These are phyloP conservation scores for Colletotrichum sublineola DNA, from an alignment of 2,329 filamentous ascomycete species.

Conservation along the genomic window DNA sequence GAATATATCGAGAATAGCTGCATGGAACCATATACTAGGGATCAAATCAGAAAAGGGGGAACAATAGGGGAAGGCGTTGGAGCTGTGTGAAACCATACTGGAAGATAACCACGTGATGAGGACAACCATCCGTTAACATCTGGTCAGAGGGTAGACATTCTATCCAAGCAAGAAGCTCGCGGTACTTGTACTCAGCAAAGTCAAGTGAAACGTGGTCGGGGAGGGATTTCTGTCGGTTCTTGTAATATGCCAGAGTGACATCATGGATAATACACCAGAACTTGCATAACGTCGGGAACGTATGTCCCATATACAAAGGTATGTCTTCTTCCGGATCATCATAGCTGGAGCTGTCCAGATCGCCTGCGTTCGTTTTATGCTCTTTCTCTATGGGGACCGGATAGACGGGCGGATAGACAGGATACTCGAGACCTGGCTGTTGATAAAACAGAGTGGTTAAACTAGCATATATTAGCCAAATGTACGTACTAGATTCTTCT, in stretches of 20 bases:
- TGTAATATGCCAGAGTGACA: slow-evolving; percentile 48
- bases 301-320: slow-evolving; percentile 45
- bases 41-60: neutral
- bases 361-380: neutral
- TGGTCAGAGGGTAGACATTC: slow-evolving; percentile 49
- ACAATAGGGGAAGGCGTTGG: neutral
- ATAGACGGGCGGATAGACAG: slow-evolving; percentile 31
- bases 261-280: slow-evolving; percentile 56
- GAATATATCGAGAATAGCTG: slow-evolving; percentile 55
- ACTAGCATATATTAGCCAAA: slow-evolving; percentile 41
- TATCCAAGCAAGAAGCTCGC: slow-evolving; percentile 55
- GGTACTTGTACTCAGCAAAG: slow-evolving; percentile 55
- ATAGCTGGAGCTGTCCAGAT: neutral
- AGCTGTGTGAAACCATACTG: slow-evolving; percentile 48
- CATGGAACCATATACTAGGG: slow-evolving; percentile 57
- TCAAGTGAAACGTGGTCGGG: slow-evolving; percentile 40
- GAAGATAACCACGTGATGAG: slow-evolving; percentile 53
- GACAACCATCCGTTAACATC: slow-evolving; percentile 45
- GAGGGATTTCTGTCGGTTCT: slow-evolving; percentile 36
- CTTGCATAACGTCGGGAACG: slow-evolving; percentile 50
- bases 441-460: slow-evolving; percentile 51
- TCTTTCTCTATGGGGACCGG: slow-evolving; percentile 43
- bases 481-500: neutral
- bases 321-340: neutral
- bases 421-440: slow-evolving; percentile 47